Evolutionary conservation across 169 alveolate genomes (phyloP).

Genomic region (Plasmodium berghei): DNA sequence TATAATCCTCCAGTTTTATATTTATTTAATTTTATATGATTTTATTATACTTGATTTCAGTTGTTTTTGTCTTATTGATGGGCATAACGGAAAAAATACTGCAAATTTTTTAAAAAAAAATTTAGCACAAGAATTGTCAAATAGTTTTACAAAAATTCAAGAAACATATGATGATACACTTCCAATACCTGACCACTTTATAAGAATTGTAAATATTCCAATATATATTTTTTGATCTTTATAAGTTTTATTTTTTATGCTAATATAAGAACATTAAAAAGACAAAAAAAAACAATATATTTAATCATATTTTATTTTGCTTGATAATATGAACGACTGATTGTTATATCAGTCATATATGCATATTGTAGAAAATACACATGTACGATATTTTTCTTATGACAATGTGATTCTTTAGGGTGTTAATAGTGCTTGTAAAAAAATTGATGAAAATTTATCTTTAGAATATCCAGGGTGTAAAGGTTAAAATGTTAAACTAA

Average conservation of each 20-base stretch:
- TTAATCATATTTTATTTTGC: not conserved
- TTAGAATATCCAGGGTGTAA: conserved; percentile 46
- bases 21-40: not conserved
- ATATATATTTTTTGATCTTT: not conserved
- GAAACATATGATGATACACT: conserved; percentile 61
- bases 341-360: no score
- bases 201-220: conserved; percentile 38
- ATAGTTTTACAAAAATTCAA: conserved; percentile 33
- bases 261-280: not conserved
- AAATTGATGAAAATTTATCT: conserved; percentile 47
- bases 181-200: conserved; percentile 71
- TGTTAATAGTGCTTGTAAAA: conserved; percentile 62
- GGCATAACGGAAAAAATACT: conserved; percentile 70
- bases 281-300: not conserved
- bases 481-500: conserved; percentile 18
- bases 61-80: conserved; percentile 69
- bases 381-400: no score
- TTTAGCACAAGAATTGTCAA: conserved; percentile 62
- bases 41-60: conserved; percentile 26
- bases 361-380: no score
- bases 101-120: conserved; percentile 65
- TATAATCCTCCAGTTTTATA: not conserved
- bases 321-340: no score
- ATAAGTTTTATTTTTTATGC: not conserved
- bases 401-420: conserved; percentile 9